Conservation (phyloP, 2,329 filamentous ascomycete genomes). For the Cytospora paraplurivora region DNA sequence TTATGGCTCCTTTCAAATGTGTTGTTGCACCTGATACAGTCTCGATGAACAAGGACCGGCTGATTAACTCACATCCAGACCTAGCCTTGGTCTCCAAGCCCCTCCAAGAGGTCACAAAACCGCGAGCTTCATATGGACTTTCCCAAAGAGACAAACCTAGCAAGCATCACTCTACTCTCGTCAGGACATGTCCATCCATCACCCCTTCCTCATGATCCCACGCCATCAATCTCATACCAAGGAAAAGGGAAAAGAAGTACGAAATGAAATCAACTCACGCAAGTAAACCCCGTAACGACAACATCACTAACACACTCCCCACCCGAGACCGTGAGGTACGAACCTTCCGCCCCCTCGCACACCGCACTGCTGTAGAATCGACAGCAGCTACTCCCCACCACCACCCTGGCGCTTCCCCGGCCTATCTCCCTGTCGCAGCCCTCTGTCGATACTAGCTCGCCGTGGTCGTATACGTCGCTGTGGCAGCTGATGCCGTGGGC, state of each 20-base stretch:
- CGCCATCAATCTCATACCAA: too few species aligned
- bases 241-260: neutral
- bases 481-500: neutral
- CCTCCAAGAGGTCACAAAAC: too few species aligned
- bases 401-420: neutral
- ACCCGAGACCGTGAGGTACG: neutral
- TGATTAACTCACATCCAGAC: too few species aligned
- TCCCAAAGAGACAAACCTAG: neutral
- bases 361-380: neutral
- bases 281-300: neutral
- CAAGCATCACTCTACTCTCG: neutral
- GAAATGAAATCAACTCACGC: neutral
- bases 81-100: too few species aligned
- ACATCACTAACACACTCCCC: neutral
- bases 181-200: neutral
- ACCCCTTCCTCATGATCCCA: neutral
- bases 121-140: too few species aligned
- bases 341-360: neutral
- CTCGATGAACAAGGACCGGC: too few species aligned
- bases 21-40: too few species aligned
- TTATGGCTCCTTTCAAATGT: too few species aligned
- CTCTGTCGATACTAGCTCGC: neutral
- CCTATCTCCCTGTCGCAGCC: neutral
- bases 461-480: neutral
- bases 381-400: neutral